Conservation (phyloP, 2,329 filamentous ascomycete genomes). For the Aspergillus tamarii region DNA sequence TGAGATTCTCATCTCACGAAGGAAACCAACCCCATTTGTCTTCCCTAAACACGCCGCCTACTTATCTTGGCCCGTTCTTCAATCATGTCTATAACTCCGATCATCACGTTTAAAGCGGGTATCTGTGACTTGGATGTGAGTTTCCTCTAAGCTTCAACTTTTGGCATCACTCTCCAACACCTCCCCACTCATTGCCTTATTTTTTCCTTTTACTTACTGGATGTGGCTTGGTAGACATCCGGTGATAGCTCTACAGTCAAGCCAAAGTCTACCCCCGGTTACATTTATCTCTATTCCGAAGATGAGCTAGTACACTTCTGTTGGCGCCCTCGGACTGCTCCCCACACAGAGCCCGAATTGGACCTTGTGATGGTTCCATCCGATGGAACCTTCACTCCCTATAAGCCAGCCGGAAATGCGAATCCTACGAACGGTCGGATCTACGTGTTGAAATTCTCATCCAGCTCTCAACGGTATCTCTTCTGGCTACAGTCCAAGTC, state of each 20-base stretch:
- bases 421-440: slow-evolving; percentile 78
- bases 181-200: background rate
- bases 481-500: slow-evolving; percentile 97
- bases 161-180: background rate
- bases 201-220: slow-evolving; percentile 15
- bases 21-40: background rate
- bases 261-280: slow-evolving; percentile 73
- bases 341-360: slow-evolving; percentile 73
- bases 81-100: slow-evolving; percentile 78
- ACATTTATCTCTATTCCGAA: slow-evolving; percentile 89
- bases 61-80: slow-evolving; percentile 2
- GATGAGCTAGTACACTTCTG: slow-evolving; percentile 97
- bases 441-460: slow-evolving; percentile 90
- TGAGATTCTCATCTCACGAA: background rate
- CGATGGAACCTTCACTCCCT: slow-evolving; percentile 85
- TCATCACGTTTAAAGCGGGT: slow-evolving; percentile 97
- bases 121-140: slow-evolving; percentile 82
- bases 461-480: slow-evolving; percentile 85
- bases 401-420: slow-evolving; percentile 68
- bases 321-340: slow-evolving; percentile 80
- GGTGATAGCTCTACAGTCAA: slow-evolving; percentile 71
- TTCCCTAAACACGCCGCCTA: slow-evolving; percentile 14
- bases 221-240: slow-evolving; percentile 45
- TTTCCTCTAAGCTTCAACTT: slow-evolving; percentile 24
- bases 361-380: slow-evolving; percentile 92